Conservation (phyloP, 768 basidiomycete species). For the Tubosaeta sp. region DNA sequence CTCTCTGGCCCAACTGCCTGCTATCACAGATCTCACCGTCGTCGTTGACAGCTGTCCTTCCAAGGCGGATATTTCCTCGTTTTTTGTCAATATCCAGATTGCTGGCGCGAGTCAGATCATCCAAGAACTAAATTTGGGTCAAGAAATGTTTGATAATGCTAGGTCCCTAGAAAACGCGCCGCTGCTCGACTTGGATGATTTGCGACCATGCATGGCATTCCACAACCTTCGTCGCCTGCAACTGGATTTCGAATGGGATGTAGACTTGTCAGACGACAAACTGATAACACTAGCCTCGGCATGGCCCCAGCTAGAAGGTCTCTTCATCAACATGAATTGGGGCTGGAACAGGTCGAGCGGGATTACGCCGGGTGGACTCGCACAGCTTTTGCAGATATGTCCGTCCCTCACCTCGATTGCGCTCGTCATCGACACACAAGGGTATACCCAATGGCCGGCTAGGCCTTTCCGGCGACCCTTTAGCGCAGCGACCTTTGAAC, state of each 20-base stretch:
- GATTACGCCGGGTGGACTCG: conserved; percentile 8
- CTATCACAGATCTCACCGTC: not conserved
- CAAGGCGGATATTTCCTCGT: not conserved
- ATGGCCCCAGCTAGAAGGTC: conserved; percentile 6
- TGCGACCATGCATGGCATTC: not conserved
- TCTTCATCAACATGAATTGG: conserved; percentile 5
- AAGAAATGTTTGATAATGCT: not conserved
- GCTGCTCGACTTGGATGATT: not conserved
- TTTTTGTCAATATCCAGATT: not conserved
- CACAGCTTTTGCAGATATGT: not conserved
- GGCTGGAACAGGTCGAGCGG: conserved; percentile 3
- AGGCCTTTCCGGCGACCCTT: not conserved
- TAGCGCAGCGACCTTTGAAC: not conserved
- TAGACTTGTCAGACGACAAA: not conserved
- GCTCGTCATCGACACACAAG: conserved; percentile 3
- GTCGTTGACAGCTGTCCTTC: not conserved
- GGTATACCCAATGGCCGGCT: not conserved
- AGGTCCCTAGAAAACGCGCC: not conserved
- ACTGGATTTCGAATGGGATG: not conserved
- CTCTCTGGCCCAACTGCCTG: not conserved
- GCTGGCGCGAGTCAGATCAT: not conserved
- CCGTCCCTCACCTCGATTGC: not conserved
- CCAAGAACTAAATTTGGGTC: not conserved
- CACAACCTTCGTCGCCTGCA: not conserved
- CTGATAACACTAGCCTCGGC: not conserved